Percentiles rank a stretch among this genome's conserved stretches.
Evolutionary conservation across 352 stramenopile genomes (phyloP).

Genomic region (Globisporangium solare): DNA sequence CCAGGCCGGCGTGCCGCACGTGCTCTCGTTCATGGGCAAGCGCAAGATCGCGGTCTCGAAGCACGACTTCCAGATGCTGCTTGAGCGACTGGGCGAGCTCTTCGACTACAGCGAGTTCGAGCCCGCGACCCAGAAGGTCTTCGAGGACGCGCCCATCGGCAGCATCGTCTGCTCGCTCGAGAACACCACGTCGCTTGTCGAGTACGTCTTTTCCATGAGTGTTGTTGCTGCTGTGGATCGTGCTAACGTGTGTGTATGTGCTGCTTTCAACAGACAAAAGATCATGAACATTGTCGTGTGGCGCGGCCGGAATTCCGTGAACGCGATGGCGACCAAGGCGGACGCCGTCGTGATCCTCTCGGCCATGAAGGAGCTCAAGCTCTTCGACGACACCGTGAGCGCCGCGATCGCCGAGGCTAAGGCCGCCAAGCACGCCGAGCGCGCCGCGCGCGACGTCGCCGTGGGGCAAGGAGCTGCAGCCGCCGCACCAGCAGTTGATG

Average conservation of each 20-base stretch:
- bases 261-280: conserved; percentile 43
- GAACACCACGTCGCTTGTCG: conserved; percentile 50
- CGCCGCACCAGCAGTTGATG: neutral
- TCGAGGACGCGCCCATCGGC: conserved; percentile 59
- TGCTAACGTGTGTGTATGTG: conserved; percentile 15
- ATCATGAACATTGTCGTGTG: conserved; percentile 85
- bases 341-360: conserved; percentile 70
- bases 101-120: conserved; percentile 84
- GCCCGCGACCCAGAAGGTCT: conserved; percentile 32
- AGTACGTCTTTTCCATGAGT: conserved; percentile 41
- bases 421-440: conserved; percentile 40
- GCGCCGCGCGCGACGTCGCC: conserved; percentile 26
- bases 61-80: conserved; percentile 82
- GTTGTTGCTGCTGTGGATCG: neutral
- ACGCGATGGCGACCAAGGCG: conserved; percentile 82
- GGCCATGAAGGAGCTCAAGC: conserved; percentile 83
- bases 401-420: conserved; percentile 44
- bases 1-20: conserved; percentile 79
- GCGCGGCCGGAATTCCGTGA: conserved; percentile 83
- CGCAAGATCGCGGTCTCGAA: conserved; percentile 59
- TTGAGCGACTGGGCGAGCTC: conserved; percentile 78
- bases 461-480: neutral
- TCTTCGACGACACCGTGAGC: conserved; percentile 49
- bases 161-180: conserved; percentile 77
- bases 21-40: conserved; percentile 78